phyloP scores from a whole-genome alignment of 768 basidiomycete species.

The Boletales sp. region DNA sequence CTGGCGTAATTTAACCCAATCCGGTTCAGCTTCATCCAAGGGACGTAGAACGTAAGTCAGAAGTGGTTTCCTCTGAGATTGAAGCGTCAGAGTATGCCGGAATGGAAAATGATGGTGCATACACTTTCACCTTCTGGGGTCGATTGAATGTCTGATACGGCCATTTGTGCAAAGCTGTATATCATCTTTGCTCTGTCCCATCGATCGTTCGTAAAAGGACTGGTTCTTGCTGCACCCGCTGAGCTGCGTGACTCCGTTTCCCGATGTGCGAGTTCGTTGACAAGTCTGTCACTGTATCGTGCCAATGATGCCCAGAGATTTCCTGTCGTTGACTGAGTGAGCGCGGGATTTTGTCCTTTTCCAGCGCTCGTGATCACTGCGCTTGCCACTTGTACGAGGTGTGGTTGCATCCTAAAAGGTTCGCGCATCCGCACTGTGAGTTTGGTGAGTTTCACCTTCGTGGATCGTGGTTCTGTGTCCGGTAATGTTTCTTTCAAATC shows the following conservation, averaged over 20 bases:
- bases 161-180: constrained; percentile 64
- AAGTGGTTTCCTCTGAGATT: constrained; percentile 35
- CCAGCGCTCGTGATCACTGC: constrained; percentile 45
- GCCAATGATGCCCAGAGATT: constrained; percentile 72
- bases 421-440: constrained; percentile 62
- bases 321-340: constrained; percentile 29
- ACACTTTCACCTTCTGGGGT: constrained; percentile 8
- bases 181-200: constrained; percentile 85
- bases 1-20: constrained; percentile 40
- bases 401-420: constrained; percentile 45
- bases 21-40: constrained; percentile 23
- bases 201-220: constrained; percentile 46
- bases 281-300: constrained; percentile 73
- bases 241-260: constrained; percentile 50
- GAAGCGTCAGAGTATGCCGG: not conserved
- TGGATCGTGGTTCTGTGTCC: constrained; percentile 12
- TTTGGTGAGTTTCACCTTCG: constrained; percentile 54
- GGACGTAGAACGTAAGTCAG: constrained; percentile 46
- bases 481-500: constrained; percentile 2
- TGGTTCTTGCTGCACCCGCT: constrained; percentile 30
- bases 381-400: constrained; percentile 56
- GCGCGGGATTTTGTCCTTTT: constrained; percentile 28
- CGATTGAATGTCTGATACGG: constrained; percentile 24
- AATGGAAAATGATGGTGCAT: not conserved
- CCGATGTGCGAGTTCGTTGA: constrained; percentile 59